Evolutionary conservation across 441 rosid genomes (phyloP).

Genomic region (Gossypium gossypioides): DNA sequence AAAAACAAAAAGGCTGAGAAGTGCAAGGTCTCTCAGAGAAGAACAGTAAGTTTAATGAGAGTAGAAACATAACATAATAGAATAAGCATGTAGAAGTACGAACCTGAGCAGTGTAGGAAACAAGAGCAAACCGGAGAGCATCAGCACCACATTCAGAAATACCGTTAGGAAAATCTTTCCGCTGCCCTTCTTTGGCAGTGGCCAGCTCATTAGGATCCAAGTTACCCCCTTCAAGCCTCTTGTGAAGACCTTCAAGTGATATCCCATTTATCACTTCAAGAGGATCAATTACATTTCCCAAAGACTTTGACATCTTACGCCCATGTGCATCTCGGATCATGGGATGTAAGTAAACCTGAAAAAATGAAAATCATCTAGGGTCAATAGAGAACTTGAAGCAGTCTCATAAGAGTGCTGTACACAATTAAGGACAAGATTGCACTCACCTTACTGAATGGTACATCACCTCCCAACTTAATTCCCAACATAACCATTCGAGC

Average conservation of each 20-base stretch:
- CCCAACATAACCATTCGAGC: conserved; percentile 96
- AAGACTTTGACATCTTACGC: conserved; percentile 90
- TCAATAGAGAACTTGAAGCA: background rate
- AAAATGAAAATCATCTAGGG: conserved; percentile 2
- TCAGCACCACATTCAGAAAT: conserved; percentile 95
- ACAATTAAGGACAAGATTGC: conserved; percentile 5
- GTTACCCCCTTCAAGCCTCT: conserved; percentile 82
- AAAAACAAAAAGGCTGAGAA: background rate
- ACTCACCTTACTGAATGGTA: conserved; percentile 76
- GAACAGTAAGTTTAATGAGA: background rate
- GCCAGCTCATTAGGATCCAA: conserved; percentile 65
- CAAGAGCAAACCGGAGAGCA: conserved; percentile 97
- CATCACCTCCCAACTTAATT: conserved; percentile 73
- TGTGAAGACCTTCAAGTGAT: conserved; percentile 74
- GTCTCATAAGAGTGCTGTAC: background rate
- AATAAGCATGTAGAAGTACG: conserved; percentile 1
- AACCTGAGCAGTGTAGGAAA: conserved; percentile 95
- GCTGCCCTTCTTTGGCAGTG: conserved; percentile 75
- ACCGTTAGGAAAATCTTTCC: conserved; percentile 80
- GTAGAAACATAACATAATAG: background rate
- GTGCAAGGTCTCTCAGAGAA: background rate
- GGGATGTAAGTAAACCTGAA: conserved; percentile 85
- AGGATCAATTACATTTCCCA: conserved; percentile 93
- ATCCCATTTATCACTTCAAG: conserved; percentile 86
- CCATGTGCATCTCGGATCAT: conserved; percentile 99